Evolutionary conservation across 768 basidiomycete genomes (phyloP).

Genomic region (Dacryopinax primogenitus): DNA sequence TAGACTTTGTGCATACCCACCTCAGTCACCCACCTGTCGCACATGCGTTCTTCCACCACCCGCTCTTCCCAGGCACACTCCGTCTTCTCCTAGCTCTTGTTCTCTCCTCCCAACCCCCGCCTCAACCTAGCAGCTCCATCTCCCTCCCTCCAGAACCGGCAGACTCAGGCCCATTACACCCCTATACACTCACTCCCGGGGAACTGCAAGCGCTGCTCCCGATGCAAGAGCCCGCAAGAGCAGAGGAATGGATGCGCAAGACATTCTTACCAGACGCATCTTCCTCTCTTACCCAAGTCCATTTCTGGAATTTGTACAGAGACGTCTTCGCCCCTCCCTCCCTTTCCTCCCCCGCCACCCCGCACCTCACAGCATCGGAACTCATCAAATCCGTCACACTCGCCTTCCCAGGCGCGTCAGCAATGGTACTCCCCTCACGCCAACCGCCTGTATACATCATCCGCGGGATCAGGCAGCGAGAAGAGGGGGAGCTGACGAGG

Average conservation of each 20-base stretch:
- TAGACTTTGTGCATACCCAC: slow-evolving; percentile 66
- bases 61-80: slow-evolving; percentile 55
- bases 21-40: slow-evolving; percentile 62
- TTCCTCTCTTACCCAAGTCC: slow-evolving; percentile 80
- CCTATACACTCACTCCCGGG: slow-evolving; percentile 43
- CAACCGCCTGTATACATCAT: slow-evolving; percentile 72
- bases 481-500: slow-evolving; percentile 30
- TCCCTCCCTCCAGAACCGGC: neutral
- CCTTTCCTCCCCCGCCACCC: slow-evolving; percentile 22
- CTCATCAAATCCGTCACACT: slow-evolving; percentile 85
- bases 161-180: neutral
- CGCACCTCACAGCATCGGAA: slow-evolving; percentile 67
- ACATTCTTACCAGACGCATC: slow-evolving; percentile 68
- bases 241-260: slow-evolving; percentile 84
- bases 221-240: slow-evolving; percentile 61
- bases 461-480: slow-evolving; percentile 60
- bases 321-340: slow-evolving; percentile 57
- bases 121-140: slow-evolving; percentile 46
- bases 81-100: slow-evolving; percentile 55
- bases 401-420: slow-evolving; percentile 74
- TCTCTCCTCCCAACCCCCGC: slow-evolving; percentile 55
- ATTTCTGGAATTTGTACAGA: slow-evolving; percentile 90
- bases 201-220: slow-evolving; percentile 49
- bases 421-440: slow-evolving; percentile 63
- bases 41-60: slow-evolving; percentile 60